These are phyloP conservation scores for Cryptococcus sp. DNA, from an alignment of 1,284 basidiomycete species.

Conservation along the genomic window DNA sequence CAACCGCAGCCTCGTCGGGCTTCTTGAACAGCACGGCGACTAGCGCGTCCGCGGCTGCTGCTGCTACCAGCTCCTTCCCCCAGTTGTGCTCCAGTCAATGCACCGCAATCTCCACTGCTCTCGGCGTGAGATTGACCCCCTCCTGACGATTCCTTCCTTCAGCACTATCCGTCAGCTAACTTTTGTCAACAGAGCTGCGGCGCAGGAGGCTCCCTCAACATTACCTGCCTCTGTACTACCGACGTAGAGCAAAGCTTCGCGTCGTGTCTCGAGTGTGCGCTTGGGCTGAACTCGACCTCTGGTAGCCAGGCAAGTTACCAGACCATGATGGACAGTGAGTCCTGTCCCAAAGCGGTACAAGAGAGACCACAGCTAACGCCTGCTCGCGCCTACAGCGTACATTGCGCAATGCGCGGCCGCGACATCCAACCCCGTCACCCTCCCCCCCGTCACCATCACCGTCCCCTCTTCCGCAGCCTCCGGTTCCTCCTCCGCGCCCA, in stretches of 20 bases:
- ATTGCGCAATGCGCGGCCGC: conserved; percentile 18
- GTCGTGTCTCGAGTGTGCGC: conserved; percentile 14
- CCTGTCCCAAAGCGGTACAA: neutral
- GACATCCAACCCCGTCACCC: conserved; percentile 6
- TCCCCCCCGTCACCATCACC: conserved; percentile 19
- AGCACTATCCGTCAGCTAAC: neutral
- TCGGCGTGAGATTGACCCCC: conserved; percentile 6
- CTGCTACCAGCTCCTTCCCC: conserved; percentile 5
- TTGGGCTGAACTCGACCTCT: conserved; percentile 6
- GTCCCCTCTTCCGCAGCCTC: conserved; percentile 3
- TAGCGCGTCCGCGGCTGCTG: neutral
- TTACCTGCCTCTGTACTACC: conserved; percentile 15
- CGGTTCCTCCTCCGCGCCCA: neutral
- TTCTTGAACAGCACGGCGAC: neutral
- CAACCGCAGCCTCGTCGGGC: neutral
- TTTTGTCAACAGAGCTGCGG: conserved; percentile 9
- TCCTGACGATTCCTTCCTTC: no score
- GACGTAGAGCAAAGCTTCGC: conserved; percentile 8
- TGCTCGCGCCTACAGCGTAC: conserved; percentile 3
- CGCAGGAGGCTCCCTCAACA: conserved; percentile 6
- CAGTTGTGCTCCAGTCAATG: conserved; percentile 6
- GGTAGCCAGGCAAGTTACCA: conserved; percentile 6
- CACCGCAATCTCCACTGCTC: conserved; percentile 6
- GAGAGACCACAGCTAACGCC: neutral
- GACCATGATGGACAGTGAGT: conserved; percentile 13